Evolutionary conservation across 768 basidiomycete genomes (phyloP), one percentile per base, ranked within the genome.

Genomic region (Vishniacozyma victoriae): DNA sequence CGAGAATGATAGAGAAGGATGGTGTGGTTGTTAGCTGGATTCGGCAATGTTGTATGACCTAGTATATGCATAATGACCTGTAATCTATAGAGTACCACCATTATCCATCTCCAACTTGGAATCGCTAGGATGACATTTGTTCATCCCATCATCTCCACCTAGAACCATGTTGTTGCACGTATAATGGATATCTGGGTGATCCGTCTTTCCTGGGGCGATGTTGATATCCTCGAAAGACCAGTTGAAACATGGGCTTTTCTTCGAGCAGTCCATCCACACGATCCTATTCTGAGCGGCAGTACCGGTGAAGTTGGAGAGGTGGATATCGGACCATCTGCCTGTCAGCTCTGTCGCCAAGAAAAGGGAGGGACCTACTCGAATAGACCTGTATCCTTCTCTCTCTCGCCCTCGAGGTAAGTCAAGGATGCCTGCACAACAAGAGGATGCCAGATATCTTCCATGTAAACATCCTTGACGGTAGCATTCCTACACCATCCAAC

Each of bases 101-200:
- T 23, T 31, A 35, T 51, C 44, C 7, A 27, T 51, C 44, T 51
- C 50, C 13, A 51, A 37, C 15, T 33, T 51, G 12, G 61, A 63
- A 25, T 57, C 49, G 35, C 61, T 63, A 5, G 61, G 57, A 36
- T 63, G 61, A 50, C 61, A 63, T 19, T 45, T 38, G 46, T 51
- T 49, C 50, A 63, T 29, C 15, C 61, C 61, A 39, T 63, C 55
- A n/a, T 41, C 38, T 5, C 54, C 57, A 20, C 55, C 61, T 1
- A 59, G 31, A 3, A 57, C 58, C 15, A 59, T 40, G 36, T 63
- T 63, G 50, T 63, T 63, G 41, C 61, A 63, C 16, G 59, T 59
- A 33, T 51, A 63, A 29, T 48, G 20, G 36, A 63, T 59, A 24
- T 59, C 54, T 19, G 55, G 47, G 33, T 52, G 48, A 24, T 59